A percentile compares a stretch with the other conserved stretches of the same genome.
Evolutionary conservation across 805 yeast species (phyloP).

Genomic region (Wickerhamiella occidentalis): DNA sequence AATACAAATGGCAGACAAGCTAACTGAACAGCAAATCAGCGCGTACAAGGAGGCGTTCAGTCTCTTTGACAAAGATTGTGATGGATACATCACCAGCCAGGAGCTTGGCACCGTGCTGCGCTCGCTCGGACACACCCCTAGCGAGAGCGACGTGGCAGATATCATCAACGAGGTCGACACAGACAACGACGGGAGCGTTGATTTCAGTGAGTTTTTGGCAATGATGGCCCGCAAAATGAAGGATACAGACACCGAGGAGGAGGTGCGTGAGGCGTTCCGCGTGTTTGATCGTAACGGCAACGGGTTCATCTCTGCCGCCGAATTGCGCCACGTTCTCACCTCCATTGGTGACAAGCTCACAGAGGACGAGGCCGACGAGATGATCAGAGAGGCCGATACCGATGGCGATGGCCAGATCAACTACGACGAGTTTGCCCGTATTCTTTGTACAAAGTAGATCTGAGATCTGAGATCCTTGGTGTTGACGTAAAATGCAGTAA

Average conservation of each 20-base stretch:
- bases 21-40: conserved; percentile 90
- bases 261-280: conserved; percentile 92
- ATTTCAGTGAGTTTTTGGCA: conserved; percentile 70
- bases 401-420: conserved; percentile 92
- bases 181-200: conserved; percentile 84
- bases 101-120: conserved; percentile 98
- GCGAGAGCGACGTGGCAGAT: conserved; percentile 90
- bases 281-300: conserved; percentile 91
- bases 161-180: conserved; percentile 95
- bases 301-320: conserved; percentile 93
- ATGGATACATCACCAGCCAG: conserved; percentile 86
- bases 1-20: conserved; percentile 50
- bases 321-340: conserved; percentile 90
- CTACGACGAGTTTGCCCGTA: conserved; percentile 89
- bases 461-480: not conserved
- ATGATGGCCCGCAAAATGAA: conserved; percentile 89
- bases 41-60: conserved; percentile 98
- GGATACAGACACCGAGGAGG: conserved; percentile 95
- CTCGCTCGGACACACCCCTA: conserved; percentile 94
- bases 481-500: not conserved
- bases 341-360: conserved; percentile 94
- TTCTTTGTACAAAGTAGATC: conserved; percentile 36
- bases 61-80: conserved; percentile 90
- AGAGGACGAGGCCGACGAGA: conserved; percentile 94
- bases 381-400: conserved; percentile 91